A percentile compares a stretch with the other conserved stretches of the same genome.
These are phyloP conservation scores for Rubia tinctorum DNA, from an alignment of 305 asterid genomes.

Conservation along the genomic window DNA sequence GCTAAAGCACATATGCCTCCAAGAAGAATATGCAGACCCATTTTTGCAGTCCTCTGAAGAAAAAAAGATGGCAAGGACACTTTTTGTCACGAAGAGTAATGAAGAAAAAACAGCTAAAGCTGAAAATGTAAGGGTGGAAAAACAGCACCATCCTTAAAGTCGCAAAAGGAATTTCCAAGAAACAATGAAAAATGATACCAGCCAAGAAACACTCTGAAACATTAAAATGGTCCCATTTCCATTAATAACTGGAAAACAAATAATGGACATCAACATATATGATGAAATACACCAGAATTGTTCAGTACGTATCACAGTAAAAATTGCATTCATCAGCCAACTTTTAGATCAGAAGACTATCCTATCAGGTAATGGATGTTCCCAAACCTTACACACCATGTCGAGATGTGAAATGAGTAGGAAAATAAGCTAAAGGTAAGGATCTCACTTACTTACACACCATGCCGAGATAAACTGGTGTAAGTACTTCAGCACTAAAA, in stretches of 20 bases:
- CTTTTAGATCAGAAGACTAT: neutral
- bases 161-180: neutral
- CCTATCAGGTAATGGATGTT: neutral
- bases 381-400: neutral
- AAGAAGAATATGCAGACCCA: slow-evolving; percentile 88
- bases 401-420: neutral
- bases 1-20: slow-evolving; percentile 94
- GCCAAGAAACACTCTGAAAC: neutral
- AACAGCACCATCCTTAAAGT: neutral
- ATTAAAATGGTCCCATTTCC: too few relatives aligned
- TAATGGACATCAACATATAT: neutral
- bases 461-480: neutral
- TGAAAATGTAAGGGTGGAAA: neutral
- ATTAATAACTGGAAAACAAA: neutral
- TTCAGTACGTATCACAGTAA: too few relatives aligned
- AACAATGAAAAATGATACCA: neutral
- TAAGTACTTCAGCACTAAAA: neutral
- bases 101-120: neutral
- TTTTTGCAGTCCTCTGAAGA: slow-evolving; percentile 79
- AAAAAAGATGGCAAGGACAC: slow-evolving; percentile 18
- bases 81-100: neutral
- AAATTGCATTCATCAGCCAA: neutral
- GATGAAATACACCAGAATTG: neutral
- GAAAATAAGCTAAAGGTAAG: neutral
- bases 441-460: neutral